Evolutionary conservation across 202 grass and related monocot genomes (phyloP).

Genomic region (Miscanthus sacchariflorus): DNA sequence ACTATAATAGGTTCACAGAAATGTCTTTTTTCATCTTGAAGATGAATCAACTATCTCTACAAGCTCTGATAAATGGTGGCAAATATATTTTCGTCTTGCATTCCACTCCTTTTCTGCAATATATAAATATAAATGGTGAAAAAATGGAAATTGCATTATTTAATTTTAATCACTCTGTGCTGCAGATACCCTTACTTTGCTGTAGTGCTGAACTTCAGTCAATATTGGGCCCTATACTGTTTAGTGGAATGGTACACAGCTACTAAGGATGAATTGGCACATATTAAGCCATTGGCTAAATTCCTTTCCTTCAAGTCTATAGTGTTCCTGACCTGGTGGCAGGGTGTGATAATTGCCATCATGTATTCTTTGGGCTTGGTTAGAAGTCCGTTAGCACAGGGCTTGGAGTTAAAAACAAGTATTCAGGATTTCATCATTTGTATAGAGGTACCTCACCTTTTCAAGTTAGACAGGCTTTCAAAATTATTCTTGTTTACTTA

Average conservation of each 20-base stretch:
- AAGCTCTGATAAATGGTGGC: background rate
- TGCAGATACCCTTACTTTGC: conserved; percentile 86
- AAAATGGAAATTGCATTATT: background rate
- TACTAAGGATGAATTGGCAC: conserved; percentile 78
- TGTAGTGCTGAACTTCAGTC: conserved; percentile 80
- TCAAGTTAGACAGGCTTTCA: conserved; percentile 30
- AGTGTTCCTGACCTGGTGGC: conserved; percentile 92
- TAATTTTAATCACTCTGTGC: conserved; percentile 12
- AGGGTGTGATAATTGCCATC: conserved; percentile 82
- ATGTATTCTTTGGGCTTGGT: conserved; percentile 75
- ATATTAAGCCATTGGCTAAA: conserved; percentile 76
- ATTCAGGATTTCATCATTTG: conserved; percentile 95
- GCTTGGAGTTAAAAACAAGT: conserved; percentile 78
- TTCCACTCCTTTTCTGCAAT: conserved; percentile 23
- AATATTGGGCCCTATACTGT: conserved; percentile 88
- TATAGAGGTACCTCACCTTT: conserved; percentile 77
- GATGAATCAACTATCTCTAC: conserved; percentile 2
- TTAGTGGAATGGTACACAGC: conserved; percentile 81
- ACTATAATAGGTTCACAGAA: background rate
- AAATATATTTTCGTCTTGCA: conserved; percentile 13
- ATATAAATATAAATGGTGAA: too few relatives aligned
- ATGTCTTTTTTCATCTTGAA: background rate
- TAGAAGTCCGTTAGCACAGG: conserved; percentile 72
- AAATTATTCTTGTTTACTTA: conserved; percentile 19
- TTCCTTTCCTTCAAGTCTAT: conserved; percentile 87